Evolutionary conservation across 768 basidiomycete species (phyloP), one percentile per base, ranked within the genome.

Genomic region (Pulveroboletus sp.): DNA sequence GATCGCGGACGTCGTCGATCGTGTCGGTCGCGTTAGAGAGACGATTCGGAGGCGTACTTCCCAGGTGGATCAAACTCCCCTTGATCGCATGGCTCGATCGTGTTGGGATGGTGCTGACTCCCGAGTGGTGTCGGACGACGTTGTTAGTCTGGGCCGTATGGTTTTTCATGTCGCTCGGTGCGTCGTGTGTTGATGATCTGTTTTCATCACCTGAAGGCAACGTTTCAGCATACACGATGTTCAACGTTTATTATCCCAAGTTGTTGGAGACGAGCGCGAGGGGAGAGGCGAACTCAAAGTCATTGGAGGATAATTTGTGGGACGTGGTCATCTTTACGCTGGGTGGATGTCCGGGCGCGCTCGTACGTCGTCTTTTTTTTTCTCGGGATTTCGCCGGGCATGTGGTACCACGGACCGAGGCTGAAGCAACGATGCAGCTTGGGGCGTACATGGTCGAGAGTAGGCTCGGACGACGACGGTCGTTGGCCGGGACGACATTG

Each of bases 221-320:
- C 22, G 24, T 19, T n/a, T 16, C 38, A 89, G 87, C 82, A 0
- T 92, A 83, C 60, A 93, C 89, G 2, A 92, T 95, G 84, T 94
- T 95, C 68, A 95, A 94, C 62, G 89, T 93, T 23, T 95, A 81
- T 62, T 76, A 93, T 17, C 93, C 93, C 0, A 94, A 90, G 61
- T 71, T 93, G 11, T 70, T 95, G 31, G 93, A 95, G 69, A 77
- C 78, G 23, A 52, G 53, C 2, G 50, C 61, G 3, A 50, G 46
- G n/a, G 50, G 54, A 6, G 50, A 60, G 13, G 49, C 49, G 13
- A 55, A 61, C 12, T 62, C 73, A 2, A 78, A 79, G 59, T 73
- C 77, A 1, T 63, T 85, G 14, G 76, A 79, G 57, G 79, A 77
- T 48, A 86, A 81, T 37, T 58, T 94, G 31, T 87, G 87, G 84